Base-by-base conservation (phyloP, 495 filamentous ascomycete species). In the Tuber magnatum region DNA sequence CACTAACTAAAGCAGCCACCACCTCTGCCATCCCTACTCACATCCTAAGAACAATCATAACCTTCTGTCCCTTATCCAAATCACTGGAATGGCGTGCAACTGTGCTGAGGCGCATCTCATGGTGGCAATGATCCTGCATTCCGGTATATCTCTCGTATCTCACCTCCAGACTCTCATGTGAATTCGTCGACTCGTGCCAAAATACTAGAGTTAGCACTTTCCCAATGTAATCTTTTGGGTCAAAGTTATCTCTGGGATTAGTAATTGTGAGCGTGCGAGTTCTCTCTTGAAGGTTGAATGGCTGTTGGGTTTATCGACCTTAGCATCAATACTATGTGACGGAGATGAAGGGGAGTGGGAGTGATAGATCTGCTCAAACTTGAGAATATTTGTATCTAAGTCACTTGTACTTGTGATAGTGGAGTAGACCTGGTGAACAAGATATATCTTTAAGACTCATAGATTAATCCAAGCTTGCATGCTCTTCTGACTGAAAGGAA, bases 291-390 rank as follows among this genome's bases (percentile, higher is more conserved):
- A 35, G 32, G 28, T 65, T 18, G 28, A 65, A 65, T 35, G 56
- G 35, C 56, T 65, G 56, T 65, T 32, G 28, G n/a, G 10, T 65
- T 65, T 35, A 65, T 32, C 32, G 7, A 20, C 3, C 12, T 32
- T 35, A 7, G 16, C 14, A 35, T 65, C 0, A 20, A n/a, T 10
- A 32, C 28, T 3, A 61, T 28, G 28, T 4, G n/a, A 16, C 7
- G 2, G 51, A 28, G 56, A 14, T 20, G 14, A 18, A 32, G 48
- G 1, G 51, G 51, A 0, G 28, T 35, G 56, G 1, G 28, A 12
- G 32, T 71, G n/a, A 18, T 28, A 44, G 46, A 48, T 69, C 1
- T 74, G 73, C 46, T 74, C 73, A n/a, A 73, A 9, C n/a, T n/a
- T n/a, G n/a, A n/a, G n/a, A n/a, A n/a, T n/a, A n/a, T n/a, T n/a